Percentiles rank a stretch among this genome's conserved stretches.
phyloP scores from a whole-genome alignment of 108 stramenopile species.

The Skeletonema marinoi region DNA sequence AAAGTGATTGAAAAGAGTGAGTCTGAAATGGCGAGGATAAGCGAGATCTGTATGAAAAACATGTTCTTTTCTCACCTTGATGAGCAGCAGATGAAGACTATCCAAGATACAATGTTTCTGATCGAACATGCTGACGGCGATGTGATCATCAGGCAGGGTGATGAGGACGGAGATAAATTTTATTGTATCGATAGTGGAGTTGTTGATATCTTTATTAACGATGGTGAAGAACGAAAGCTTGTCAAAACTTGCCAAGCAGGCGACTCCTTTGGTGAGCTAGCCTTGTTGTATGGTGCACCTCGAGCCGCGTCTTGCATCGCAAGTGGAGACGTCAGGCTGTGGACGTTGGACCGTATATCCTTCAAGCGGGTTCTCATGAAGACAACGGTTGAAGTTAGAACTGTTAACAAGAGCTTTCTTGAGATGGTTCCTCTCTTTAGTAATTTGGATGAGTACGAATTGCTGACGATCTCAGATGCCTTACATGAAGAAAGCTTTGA shows the following conservation, averaged over 20 bases:
- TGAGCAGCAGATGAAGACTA: constrained; percentile 44
- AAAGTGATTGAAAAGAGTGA: constrained; percentile 52
- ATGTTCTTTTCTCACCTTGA: constrained; percentile 69
- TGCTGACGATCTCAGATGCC: constrained; percentile 47
- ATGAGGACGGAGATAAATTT: constrained; percentile 81
- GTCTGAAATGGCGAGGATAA: constrained; percentile 52
- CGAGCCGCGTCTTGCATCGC: constrained; percentile 87
- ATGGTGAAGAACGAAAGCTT: constrained; percentile 68
- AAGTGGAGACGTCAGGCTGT: constrained; percentile 38
- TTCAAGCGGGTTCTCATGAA: constrained; percentile 49
- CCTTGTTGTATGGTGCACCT: constrained; percentile 88
- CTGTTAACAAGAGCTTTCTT: constrained; percentile 16
- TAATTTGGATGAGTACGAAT: constrained; percentile 31
- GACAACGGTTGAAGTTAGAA: constrained; percentile 20
- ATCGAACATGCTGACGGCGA: constrained; percentile 57
- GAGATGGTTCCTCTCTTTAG: constrained; percentile 22
- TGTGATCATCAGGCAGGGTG: constrained; percentile 88
- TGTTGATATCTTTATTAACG: constrained; percentile 64
- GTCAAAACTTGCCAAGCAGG: constrained; percentile 76
- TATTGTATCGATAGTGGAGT: constrained; percentile 85
- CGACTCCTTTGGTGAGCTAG: constrained; percentile 88
- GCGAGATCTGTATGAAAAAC: constrained; percentile 57
- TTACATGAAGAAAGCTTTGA: constrained; percentile 47
- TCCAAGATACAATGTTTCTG: constrained; percentile 61
- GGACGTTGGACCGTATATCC: constrained; percentile 46